Conservation (phyloP, 345 rosid genomes). For the Eucalyptus fibrosa region DNA sequence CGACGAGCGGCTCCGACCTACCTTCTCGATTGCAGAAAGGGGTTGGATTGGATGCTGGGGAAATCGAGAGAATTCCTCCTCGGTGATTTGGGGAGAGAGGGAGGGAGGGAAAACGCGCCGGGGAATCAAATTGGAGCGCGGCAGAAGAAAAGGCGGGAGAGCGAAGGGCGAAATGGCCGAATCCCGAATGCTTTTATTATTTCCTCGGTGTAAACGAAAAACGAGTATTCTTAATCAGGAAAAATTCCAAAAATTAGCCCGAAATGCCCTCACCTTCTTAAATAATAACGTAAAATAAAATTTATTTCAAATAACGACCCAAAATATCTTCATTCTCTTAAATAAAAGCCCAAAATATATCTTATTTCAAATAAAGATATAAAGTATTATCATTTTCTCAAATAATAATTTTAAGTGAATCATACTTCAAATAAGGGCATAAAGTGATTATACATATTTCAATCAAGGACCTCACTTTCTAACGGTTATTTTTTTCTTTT, state of each 20-base stretch:
- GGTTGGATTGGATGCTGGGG: neutral
- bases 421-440: fast-evolving
- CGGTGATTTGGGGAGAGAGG: neutral
- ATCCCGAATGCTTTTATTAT: neutral
- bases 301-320: fast-evolving
- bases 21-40: neutral
- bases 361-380: fast-evolving
- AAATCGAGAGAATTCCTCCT: neutral
- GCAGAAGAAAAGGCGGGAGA: neutral
- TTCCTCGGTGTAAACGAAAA: neutral
- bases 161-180: neutral
- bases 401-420: fast-evolving
- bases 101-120: neutral
- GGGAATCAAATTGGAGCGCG: neutral
- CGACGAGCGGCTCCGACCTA: neutral
- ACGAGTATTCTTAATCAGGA: fast-evolving
- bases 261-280: too few species aligned
- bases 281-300: fast-evolving
- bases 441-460: fast-evolving
- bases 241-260: too few species aligned
- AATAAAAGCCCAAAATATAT: fast-evolving
- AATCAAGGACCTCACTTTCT: fast-evolving
- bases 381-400: fast-evolving
- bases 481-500: fast-evolving
- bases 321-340: fast-evolving